These are phyloP conservation scores for Pestalotiopsis sp. DNA, from an alignment of 2,329 filamentous ascomycete genomes.

Conservation along the genomic window DNA sequence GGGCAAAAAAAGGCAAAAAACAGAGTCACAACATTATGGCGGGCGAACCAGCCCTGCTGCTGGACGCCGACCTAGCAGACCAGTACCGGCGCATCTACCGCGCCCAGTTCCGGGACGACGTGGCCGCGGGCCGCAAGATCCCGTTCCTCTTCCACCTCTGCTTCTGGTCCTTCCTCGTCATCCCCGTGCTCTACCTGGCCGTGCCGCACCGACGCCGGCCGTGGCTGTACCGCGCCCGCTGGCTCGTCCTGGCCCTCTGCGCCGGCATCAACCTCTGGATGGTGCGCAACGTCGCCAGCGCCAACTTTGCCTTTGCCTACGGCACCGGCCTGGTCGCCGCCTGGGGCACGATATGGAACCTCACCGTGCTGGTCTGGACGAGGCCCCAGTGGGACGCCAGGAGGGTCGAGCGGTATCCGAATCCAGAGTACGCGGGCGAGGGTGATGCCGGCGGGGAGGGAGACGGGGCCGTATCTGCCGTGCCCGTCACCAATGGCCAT, in stretches of 20 bases:
- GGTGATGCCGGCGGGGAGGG: neutral
- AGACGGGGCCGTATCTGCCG: neutral
- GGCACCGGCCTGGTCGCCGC: slow-evolving; percentile 49
- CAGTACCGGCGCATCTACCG: slow-evolving; percentile 30
- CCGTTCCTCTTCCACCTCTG: slow-evolving; percentile 58
- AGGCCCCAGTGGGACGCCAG: slow-evolving; percentile 59
- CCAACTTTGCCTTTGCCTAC: slow-evolving; percentile 54
- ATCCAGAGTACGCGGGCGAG: neutral
- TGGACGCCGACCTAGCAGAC: slow-evolving; percentile 24
- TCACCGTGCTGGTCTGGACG: slow-evolving; percentile 55
- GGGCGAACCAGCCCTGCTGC: neutral
- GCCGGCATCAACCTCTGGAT: slow-evolving; percentile 46
- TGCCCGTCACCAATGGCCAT: neutral
- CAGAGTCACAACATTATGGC: neutral
- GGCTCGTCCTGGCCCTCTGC: slow-evolving; percentile 49
- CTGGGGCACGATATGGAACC: slow-evolving; percentile 54
- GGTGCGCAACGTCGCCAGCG: slow-evolving; percentile 46
- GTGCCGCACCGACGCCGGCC: slow-evolving; percentile 55
- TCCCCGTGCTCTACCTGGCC: slow-evolving; percentile 58
- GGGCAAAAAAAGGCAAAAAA: neutral
- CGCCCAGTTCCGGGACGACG: slow-evolving; percentile 26
- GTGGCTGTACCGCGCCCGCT: slow-evolving; percentile 53
- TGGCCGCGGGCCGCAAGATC: slow-evolving; percentile 41
- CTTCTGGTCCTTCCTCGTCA: slow-evolving; percentile 47
- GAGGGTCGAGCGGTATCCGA: slow-evolving; percentile 42